A percentile compares a stretch with the other conserved stretches of the same genome.
These are phyloP conservation scores for Pleurozium schreberi DNA, from an alignment of 225 moss, liverwort and hornwort species.

Conservation along the genomic window DNA sequence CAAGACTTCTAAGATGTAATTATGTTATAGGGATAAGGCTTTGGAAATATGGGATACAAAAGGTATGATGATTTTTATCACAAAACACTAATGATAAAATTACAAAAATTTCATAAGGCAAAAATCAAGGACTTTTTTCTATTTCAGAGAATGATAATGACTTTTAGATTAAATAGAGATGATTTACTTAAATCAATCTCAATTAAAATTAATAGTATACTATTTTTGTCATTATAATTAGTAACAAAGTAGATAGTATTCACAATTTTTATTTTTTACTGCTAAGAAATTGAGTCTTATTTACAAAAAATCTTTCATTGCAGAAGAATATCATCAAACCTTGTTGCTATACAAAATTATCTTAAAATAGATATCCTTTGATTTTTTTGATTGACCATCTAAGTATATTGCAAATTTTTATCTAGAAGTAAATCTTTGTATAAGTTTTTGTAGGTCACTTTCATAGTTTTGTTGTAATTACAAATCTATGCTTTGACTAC, in stretches of 20 bases:
- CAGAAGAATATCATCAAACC: neutral
- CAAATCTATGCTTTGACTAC: too few relatives aligned
- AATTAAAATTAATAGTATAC: neutral
- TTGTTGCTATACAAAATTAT: neutral
- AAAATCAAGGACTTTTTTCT: too few relatives aligned
- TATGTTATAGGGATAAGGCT: conserved; percentile 34
- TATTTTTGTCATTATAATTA: neutral
- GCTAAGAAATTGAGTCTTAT: neutral
- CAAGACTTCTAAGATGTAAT: neutral
- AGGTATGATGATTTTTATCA: conserved; percentile 18
- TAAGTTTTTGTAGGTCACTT: neutral
- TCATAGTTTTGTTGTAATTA: neutral
- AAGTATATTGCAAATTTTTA: neutral
- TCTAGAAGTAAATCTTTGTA: neutral
- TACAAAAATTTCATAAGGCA: too few relatives aligned
- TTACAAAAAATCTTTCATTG: neutral
- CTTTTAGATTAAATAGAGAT: neutral
- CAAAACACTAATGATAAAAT: neutral
- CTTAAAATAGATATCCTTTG: neutral
- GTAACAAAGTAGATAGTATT: neutral
- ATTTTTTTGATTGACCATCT: neutral
- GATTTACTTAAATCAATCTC: too few relatives aligned
- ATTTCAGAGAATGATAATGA: neutral
- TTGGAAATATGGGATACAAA: conserved; percentile 67
- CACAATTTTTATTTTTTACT: neutral